Base-by-base conservation (phyloP, 768 basidiomycete genomes). In the Tulasnella sp. region DNA sequence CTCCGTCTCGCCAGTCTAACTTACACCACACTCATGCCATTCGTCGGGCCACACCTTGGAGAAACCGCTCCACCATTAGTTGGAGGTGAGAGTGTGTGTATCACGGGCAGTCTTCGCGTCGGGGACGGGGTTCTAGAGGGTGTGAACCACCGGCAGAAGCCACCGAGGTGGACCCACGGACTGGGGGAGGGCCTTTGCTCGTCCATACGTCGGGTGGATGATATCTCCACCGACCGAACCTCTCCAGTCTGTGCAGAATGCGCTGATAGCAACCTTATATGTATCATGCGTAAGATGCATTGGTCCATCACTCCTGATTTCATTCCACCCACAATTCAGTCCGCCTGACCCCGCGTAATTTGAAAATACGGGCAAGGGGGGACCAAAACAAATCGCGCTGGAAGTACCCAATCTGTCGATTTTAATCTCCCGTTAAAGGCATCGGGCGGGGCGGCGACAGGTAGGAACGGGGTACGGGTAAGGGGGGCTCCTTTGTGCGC, bases 121-220 rank as follows among this genome's bases (percentile, higher is more conserved):
- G 51, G 29, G 61, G 29, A 13, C 61, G 61, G 61, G 61, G 10
- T 67, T 35, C 29, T 67, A 5, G 16, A 67, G 61, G 61, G 61
- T 67, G 61, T 67, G 61, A 67, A 67, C 61, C 26, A 32, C 61
- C 61, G 61, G 61, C 16, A 67, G 61, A 67, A 67, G 61, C 61
- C 11, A 16, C 61, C 61, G 61, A 67, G 32, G 26, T 29, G 5
- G 61, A 32, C 61, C 61, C 26, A 26, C 11, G 61, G 55, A 15
- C 23, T 29, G n/a, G 55, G 55, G 55, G n/a, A 26, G 55, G 55
- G 15, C 44, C 16, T 44, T 15, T 23, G 1, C 51, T 51, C 10
- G 20, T 51, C 51, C 51, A 51, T 51, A 20, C 20, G 48, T 48
- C 48, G 20, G 48, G n/a, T n/a, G 61, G 61, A 35, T 35, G 29